phyloP scores from a whole-genome alignment of 371 early-diverging fungal genomes.

The Haplosporangium sp. region DNA sequence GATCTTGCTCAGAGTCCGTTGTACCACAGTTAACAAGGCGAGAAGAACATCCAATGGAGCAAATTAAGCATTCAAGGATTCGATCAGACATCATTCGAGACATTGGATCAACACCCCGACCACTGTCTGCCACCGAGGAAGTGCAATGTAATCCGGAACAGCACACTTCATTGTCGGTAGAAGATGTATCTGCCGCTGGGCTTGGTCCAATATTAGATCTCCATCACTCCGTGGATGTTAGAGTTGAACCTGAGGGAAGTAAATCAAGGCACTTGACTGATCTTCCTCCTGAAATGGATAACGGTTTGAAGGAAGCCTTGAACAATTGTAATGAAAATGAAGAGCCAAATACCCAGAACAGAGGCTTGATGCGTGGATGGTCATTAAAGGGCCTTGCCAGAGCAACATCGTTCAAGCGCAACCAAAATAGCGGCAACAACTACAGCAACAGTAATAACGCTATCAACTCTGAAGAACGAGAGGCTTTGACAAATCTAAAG shows the following conservation, averaged over 20 bases:
- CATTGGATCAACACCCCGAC: conserved; percentile 32
- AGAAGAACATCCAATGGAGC: background rate
- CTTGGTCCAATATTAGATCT: background rate
- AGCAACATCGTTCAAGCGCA: conserved; percentile 23
- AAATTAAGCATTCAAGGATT: conserved; percentile 12
- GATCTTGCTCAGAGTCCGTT: conserved; percentile 7
- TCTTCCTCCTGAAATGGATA: background rate
- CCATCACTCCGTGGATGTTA: background rate
- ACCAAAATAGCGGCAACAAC: conserved; percentile 5
- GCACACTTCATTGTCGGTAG: background rate
- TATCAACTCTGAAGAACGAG: conserved; percentile 19
- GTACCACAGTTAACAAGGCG: background rate
- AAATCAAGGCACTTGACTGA: background rate
- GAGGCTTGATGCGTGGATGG: conserved; percentile 40
- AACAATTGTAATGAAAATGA: no score
- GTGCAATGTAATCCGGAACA: background rate
- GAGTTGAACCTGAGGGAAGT: background rate
- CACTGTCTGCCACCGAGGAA: background rate
- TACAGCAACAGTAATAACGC: no score
- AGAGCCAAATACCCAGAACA: background rate
- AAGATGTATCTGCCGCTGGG: conserved; percentile 1
- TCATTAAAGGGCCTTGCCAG: conserved; percentile 37
- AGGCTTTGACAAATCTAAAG: conserved; percentile 18
- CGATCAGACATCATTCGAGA: conserved; percentile 41
- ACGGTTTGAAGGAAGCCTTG: background rate